A percentile compares a stretch with the other conserved stretches of the same genome.
Conservation (phyloP, 2,329 filamentous ascomycete species). For the Cytospora piceicola region DNA sequence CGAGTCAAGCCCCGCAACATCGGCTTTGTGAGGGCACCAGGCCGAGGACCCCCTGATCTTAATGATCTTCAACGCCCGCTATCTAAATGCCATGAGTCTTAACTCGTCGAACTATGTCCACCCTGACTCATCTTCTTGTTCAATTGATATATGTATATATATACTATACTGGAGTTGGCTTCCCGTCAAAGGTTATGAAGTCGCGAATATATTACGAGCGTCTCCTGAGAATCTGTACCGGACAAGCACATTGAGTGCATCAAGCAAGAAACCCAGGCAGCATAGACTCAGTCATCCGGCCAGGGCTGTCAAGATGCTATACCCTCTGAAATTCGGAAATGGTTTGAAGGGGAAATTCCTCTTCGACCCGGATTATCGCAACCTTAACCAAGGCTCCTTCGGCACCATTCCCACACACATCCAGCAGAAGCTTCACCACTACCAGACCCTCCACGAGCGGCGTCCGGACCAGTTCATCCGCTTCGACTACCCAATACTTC, state of each 20-base stretch:
- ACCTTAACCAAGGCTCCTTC: slow-evolving; percentile 85
- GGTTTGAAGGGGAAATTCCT: slow-evolving; percentile 62
- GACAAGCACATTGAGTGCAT: background rate
- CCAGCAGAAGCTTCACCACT: slow-evolving; percentile 60
- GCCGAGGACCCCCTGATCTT: too few relatives aligned
- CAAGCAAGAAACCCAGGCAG: background rate
- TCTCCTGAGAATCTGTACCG: too few relatives aligned
- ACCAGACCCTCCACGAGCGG: slow-evolving; percentile 69
- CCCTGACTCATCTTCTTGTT: background rate
- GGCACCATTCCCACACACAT: slow-evolving; percentile 73
- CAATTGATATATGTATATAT: background rate
- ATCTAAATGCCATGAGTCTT: background rate
- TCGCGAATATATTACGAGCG: too few relatives aligned
- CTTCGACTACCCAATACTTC: slow-evolving; percentile 63
- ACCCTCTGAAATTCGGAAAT: slow-evolving; percentile 39
- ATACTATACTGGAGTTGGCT: background rate
- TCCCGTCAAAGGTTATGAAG: too few relatives aligned
- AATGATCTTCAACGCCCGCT: too few relatives aligned
- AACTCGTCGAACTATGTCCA: background rate
- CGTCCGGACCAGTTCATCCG: slow-evolving; percentile 78
- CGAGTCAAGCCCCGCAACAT: too few relatives aligned
- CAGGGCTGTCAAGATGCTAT: background rate
- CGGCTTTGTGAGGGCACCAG: too few relatives aligned
- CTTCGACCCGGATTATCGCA: slow-evolving; percentile 69
- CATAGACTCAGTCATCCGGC: background rate